phyloP scores from a whole-genome alignment of 2,329 filamentous ascomycete genomes.

The Juglanconis juglandina region DNA sequence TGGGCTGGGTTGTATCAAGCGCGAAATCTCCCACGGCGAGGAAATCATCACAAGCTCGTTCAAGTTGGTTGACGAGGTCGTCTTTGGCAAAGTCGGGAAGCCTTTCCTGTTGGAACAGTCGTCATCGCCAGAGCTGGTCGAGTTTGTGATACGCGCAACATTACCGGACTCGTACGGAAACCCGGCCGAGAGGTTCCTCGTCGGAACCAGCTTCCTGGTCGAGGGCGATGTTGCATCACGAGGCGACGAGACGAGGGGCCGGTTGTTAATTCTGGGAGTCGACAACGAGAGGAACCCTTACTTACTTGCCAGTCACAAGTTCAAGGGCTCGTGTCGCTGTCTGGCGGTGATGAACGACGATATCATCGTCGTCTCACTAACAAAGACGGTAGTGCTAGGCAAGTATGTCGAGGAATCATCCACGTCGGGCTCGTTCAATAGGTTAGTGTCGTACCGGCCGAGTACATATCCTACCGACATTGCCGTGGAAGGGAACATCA shows the following conservation, averaged over 20 bases:
- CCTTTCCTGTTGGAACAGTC: constrained; percentile 58
- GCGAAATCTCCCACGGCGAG: constrained; percentile 65
- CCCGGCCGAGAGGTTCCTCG: constrained; percentile 74
- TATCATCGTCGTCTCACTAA: constrained; percentile 80
- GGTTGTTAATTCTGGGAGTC: constrained; percentile 82
- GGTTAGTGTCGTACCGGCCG: constrained; percentile 73
- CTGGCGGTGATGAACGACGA: constrained; percentile 71
- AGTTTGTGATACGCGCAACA: constrained; percentile 76
- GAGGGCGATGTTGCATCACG: constrained; percentile 48
- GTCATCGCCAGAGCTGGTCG: constrained; percentile 66
- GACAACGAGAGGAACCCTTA: constrained; percentile 71
- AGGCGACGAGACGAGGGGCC: constrained; percentile 58
- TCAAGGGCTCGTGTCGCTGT: constrained; percentile 79
- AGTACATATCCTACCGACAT: constrained; percentile 82
- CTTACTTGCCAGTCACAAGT: constrained; percentile 62
- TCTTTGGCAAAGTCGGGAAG: constrained; percentile 73
- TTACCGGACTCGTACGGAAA: constrained; percentile 58
- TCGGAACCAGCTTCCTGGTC: constrained; percentile 77
- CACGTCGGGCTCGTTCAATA: constrained; percentile 58
- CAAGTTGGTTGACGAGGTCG: constrained; percentile 83
- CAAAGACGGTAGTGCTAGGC: constrained; percentile 73
- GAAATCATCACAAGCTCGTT: constrained; percentile 80
- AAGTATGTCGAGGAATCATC: constrained; percentile 54
- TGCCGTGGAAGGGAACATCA: constrained; percentile 67
- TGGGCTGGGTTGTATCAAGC: constrained; percentile 79